Conservation (phyloP, 768 basidiomycete genomes). For the Dioszegia hungarica region DNA sequence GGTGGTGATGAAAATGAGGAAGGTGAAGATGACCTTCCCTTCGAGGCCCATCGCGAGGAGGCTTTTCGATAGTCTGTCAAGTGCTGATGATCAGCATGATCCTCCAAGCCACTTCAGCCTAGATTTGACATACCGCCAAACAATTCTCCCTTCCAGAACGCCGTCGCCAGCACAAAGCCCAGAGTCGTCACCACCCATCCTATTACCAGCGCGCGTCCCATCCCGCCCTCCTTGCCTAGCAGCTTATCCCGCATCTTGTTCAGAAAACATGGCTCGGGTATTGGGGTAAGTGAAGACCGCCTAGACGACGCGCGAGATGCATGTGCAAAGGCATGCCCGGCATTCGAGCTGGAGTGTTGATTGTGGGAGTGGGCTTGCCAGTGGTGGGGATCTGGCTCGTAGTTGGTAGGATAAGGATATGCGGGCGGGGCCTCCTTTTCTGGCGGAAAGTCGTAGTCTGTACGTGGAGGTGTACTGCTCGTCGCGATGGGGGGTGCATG, state of each 20-base stretch:
- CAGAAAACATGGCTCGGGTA: neutral
- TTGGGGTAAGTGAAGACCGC: neutral
- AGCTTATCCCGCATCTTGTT: conserved; percentile 3
- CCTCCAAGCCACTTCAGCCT: neutral
- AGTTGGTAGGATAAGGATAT: neutral
- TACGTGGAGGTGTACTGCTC: neutral
- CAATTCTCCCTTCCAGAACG: conserved; percentile 73
- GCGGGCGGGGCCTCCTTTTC: neutral
- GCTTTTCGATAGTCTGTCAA: conserved; percentile 76
- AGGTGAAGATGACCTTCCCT: conserved; percentile 73
- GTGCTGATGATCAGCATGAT: conserved; percentile 53
- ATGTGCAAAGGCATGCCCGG: neutral
- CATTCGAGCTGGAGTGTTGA: neutral
- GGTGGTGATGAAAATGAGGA: conserved; percentile 45
- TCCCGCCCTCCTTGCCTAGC: conserved; percentile 17
- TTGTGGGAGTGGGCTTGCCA: neutral
- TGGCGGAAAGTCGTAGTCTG: neutral
- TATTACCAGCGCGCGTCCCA: conserved; percentile 33
- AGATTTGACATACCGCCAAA: conserved; percentile 63
- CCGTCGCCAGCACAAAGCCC: conserved; percentile 72
- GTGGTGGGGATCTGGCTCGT: neutral
- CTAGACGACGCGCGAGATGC: neutral
- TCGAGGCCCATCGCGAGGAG: conserved; percentile 65
- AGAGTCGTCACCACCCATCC: conserved; percentile 70
- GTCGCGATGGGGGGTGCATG: neutral